phyloP scores from a whole-genome alignment of 1,284 basidiomycete genomes.

The Exobasidium cylindrosporum region DNA sequence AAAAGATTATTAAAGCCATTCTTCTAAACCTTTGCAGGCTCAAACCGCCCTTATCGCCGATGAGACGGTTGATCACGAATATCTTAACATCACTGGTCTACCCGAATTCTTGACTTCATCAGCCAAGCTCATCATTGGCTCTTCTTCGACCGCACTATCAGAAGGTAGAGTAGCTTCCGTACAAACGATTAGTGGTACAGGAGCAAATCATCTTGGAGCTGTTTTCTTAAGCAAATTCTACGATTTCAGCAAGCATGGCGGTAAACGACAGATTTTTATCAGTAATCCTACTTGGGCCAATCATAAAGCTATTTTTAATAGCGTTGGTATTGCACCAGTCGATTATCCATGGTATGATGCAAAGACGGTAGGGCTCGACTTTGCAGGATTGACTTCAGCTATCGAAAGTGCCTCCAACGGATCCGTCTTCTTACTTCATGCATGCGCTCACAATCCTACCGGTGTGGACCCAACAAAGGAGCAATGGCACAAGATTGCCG shows the following conservation, averaged over 20 bases:
- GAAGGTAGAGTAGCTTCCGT: conserved; percentile 60
- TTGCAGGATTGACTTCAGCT: conserved; percentile 68
- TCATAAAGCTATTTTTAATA: conserved; percentile 83
- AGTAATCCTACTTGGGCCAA: conserved; percentile 95
- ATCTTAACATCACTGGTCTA: conserved; percentile 84
- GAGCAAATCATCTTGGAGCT: conserved; percentile 88
- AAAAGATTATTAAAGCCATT: neutral
- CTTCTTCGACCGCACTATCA: conserved; percentile 69
- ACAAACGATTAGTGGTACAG: conserved; percentile 86
- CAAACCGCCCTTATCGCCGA: conserved; percentile 70
- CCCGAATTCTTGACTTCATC: conserved; percentile 76
- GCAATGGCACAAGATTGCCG: conserved; percentile 80
- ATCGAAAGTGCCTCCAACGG: conserved; percentile 63
- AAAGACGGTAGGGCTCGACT: conserved; percentile 83
- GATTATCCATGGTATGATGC: conserved; percentile 89
- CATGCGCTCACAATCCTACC: conserved; percentile 93
- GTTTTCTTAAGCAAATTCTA: conserved; percentile 85
- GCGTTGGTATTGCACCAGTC: conserved; percentile 73
- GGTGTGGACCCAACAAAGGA: conserved; percentile 84
- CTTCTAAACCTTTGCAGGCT: conserved; percentile 62
- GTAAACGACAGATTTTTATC: conserved; percentile 65
- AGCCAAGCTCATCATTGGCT: conserved; percentile 75
- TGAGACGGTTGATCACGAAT: conserved; percentile 82
- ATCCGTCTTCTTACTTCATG: conserved; percentile 85
- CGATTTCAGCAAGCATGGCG: conserved; percentile 56